These are phyloP conservation scores for Penicillium vulpinum DNA, from an alignment of 2,329 filamentous ascomycete species.

Conservation along the genomic window DNA sequence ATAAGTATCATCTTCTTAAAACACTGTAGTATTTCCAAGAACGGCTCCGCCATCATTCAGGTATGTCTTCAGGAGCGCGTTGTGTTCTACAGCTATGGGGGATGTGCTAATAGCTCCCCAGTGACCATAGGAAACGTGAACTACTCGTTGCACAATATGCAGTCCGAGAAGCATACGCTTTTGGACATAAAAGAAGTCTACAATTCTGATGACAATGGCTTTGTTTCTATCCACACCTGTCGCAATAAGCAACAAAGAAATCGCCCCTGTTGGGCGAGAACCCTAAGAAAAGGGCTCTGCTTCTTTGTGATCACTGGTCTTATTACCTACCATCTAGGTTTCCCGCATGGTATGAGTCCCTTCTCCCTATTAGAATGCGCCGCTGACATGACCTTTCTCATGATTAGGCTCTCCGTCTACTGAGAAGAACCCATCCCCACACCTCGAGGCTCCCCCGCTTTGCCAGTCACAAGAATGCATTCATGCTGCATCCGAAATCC, in stretches of 20 bases:
- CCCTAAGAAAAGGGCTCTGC: constrained; percentile 9
- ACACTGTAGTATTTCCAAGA: background rate
- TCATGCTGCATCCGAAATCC: constrained; percentile 62
- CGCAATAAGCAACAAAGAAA: constrained; percentile 6
- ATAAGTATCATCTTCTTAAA: background rate
- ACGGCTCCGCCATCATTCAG: background rate
- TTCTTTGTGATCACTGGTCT: constrained; percentile 7
- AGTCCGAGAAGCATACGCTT: constrained; percentile 10
- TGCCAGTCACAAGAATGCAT: constrained; percentile 63
- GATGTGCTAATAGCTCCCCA: constrained; percentile 9
- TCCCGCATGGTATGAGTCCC: constrained; percentile 2
- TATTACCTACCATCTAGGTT: constrained; percentile 9
- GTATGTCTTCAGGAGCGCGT: background rate
- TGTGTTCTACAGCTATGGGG: background rate
- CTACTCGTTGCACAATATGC: constrained; percentile 1
- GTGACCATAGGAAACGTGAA: constrained; percentile 11
- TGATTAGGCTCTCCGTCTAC: constrained; percentile 2
- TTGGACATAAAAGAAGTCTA: constrained; percentile 1
- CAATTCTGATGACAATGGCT: background rate
- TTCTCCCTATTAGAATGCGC: background rate
- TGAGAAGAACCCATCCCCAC: constrained; percentile 12
- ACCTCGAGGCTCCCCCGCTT: constrained; percentile 28
- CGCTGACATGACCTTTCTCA: background rate
- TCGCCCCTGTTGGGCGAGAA: constrained; percentile 6
- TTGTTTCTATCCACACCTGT: constrained; percentile 2